These are phyloP conservation scores for Aspergillus avenaceus DNA, from an alignment of 495 filamentous ascomycete species.

Conservation along the genomic window DNA sequence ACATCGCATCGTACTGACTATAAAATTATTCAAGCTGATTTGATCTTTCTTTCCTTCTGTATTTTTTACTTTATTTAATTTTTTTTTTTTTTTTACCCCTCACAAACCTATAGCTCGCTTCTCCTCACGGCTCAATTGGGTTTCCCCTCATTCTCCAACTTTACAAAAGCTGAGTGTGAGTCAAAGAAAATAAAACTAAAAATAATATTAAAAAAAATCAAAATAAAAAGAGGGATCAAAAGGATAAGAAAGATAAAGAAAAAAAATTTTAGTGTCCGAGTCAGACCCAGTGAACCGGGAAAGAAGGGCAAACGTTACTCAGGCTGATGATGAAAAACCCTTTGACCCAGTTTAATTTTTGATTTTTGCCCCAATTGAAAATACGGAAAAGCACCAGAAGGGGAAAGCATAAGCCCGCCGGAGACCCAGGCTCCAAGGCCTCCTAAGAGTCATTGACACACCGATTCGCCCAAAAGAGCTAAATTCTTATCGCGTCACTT, in stretches of 20 bases:
- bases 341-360: not conserved
- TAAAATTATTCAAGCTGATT: not conserved
- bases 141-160: not conserved
- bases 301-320: not conserved
- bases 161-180: not conserved
- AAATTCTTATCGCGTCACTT: slow-evolving; percentile 9
- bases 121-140: not conserved
- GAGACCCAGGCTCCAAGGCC: not conserved
- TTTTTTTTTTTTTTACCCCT: not conserved
- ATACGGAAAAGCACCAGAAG: not conserved
- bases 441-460: slow-evolving; percentile 21
- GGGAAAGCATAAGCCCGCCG: not conserved
- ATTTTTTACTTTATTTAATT: not conserved
- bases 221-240: not conserved
- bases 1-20: no score
- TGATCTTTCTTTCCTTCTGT: not conserved
- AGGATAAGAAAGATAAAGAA: not conserved
- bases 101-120: not conserved
- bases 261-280: not conserved
- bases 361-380: not conserved
- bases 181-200: no score
- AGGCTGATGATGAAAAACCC: not conserved
- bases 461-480: slow-evolving; percentile 45
- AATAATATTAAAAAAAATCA: no score
- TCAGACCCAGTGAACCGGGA: not conserved